Evolutionary conservation across 176 grass and related monocot genomes (phyloP).

Genomic region (Luzula sylvatica): DNA sequence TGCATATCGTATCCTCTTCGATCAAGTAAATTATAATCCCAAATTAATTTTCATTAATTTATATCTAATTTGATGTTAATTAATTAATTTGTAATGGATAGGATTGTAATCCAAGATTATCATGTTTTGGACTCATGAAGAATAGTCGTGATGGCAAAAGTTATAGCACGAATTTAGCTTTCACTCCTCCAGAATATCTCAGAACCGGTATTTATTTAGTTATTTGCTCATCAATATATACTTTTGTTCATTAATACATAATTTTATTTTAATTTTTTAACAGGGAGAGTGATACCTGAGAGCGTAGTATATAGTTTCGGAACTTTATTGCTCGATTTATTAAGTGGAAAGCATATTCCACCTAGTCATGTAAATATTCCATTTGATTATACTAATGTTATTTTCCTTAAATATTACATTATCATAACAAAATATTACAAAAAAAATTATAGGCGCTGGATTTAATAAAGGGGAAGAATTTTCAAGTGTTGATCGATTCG

Average conservation of each 20-base stretch:
- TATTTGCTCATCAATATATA: neutral
- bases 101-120: slow-evolving; percentile 61
- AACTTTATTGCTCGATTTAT: slow-evolving; percentile 30
- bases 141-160: slow-evolving; percentile 88
- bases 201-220: slow-evolving; percentile 51
- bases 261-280: neutral
- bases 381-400: slow-evolving; percentile 5
- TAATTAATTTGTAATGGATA: slow-evolving; percentile 13
- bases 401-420: slow-evolving; percentile 3
- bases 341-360: slow-evolving; percentile 35
- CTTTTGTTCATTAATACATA: slow-evolving; percentile 5
- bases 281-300: slow-evolving; percentile 33
- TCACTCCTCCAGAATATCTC: slow-evolving; percentile 88
- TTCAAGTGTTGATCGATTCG: slow-evolving; percentile 76
- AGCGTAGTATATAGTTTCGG: slow-evolving; percentile 36
- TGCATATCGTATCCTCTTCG: slow-evolving; percentile 50
- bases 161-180: slow-evolving; percentile 86
- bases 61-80: neutral
- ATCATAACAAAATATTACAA: neutral
- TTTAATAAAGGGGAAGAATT: slow-evolving; percentile 72
- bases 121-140: slow-evolving; percentile 90
- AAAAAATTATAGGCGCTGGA: slow-evolving; percentile 54
- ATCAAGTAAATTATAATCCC: slow-evolving; percentile 23
- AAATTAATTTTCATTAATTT: neutral
- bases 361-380: slow-evolving; percentile 26